phyloP scores from a whole-genome alignment of 2,329 filamentous ascomycete species.

The Exophiala sp. region DNA sequence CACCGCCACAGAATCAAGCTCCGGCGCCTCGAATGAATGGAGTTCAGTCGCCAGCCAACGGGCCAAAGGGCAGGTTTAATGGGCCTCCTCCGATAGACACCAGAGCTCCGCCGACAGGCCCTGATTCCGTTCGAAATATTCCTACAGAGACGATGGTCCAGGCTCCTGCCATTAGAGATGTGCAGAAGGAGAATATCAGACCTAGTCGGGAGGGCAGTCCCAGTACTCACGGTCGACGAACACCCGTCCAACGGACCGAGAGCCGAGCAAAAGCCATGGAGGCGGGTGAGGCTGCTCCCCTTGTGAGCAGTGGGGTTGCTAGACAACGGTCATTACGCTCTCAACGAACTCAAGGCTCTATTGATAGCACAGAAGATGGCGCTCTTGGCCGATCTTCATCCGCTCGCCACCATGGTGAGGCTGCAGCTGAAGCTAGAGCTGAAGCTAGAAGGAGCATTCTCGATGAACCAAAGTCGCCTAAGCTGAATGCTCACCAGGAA shows the following conservation, averaged over 20 bases:
- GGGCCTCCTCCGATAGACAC: slow-evolving; percentile 42
- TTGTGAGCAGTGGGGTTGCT: slow-evolving; percentile 39
- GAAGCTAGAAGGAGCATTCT: slow-evolving; percentile 40
- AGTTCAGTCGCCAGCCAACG: slow-evolving; percentile 19
- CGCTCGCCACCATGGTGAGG: slow-evolving; percentile 30
- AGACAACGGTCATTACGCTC: slow-evolving; percentile 55
- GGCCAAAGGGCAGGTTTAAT: slow-evolving; percentile 34
- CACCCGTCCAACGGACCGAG: slow-evolving; percentile 54
- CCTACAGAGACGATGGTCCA: slow-evolving; percentile 18
- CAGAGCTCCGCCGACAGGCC: slow-evolving; percentile 21
- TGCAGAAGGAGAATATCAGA: slow-evolving; percentile 23
- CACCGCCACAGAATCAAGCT: slow-evolving; percentile 62
- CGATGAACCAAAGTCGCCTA: slow-evolving; percentile 46
- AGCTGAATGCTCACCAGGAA: slow-evolving; percentile 48
- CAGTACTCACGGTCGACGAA: slow-evolving; percentile 59
- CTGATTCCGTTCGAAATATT: slow-evolving; percentile 16
- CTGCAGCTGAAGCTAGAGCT: slow-evolving; percentile 40
- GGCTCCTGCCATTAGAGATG: slow-evolving; percentile 20
- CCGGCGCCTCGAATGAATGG: slow-evolving; percentile 54
- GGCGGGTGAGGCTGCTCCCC: slow-evolving; percentile 43
- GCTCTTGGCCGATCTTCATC: slow-evolving; percentile 39
- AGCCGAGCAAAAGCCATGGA: slow-evolving; percentile 46
- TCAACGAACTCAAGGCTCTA: slow-evolving; percentile 59
- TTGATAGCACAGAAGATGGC: slow-evolving; percentile 65
- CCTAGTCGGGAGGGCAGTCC: slow-evolving; percentile 47